Percentiles rank a stretch among this genome's conserved stretches.
Evolutionary conservation across 1,284 basidiomycete species (phyloP).

Genomic region (Apiotrichum siamense): DNA sequence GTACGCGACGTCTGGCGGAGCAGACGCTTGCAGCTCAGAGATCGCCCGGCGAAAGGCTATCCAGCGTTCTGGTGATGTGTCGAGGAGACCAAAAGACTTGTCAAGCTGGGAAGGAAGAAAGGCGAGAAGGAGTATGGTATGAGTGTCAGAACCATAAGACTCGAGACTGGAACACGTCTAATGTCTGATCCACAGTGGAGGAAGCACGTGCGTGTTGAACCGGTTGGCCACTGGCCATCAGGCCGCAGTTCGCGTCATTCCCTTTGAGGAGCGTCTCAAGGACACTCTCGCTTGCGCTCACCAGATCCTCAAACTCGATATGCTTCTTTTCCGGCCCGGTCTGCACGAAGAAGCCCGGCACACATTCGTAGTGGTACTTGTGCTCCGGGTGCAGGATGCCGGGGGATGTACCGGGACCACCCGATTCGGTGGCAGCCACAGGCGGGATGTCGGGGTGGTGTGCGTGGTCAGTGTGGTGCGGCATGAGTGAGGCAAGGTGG

Average conservation of each 20-base stretch:
- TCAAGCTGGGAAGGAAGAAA: conserved; percentile 22
- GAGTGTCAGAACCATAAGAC: too few relatives aligned
- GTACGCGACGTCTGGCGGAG: conserved; percentile 36
- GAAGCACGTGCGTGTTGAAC: too few relatives aligned
- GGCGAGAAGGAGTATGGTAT: not conserved
- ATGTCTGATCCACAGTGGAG: too few relatives aligned
- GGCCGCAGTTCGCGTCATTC: too few relatives aligned
- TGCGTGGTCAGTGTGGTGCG: conserved; percentile 1
- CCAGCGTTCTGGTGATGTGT: conserved; percentile 38
- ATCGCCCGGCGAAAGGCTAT: conserved; percentile 31
- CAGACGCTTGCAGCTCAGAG: conserved; percentile 29
- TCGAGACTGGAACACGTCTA: too few relatives aligned
- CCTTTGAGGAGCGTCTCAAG: too few relatives aligned
- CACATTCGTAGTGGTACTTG: conserved; percentile 33
- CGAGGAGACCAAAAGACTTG: conserved; percentile 40
- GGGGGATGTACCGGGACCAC: conserved; percentile 29
- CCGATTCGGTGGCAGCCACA: conserved; percentile 32
- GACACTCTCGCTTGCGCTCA: conserved; percentile 11
- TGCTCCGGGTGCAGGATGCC: conserved; percentile 24
- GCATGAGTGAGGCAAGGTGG: not conserved
- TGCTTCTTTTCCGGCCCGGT: conserved; percentile 33
- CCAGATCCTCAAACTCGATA: conserved; percentile 35
- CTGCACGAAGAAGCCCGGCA: conserved; percentile 40
- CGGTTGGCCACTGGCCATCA: too few relatives aligned
- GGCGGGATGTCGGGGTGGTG: conserved; percentile 26